Base-by-base conservation (phyloP, 1,284 basidiomycete species). In the Pascua sp. region DNA sequence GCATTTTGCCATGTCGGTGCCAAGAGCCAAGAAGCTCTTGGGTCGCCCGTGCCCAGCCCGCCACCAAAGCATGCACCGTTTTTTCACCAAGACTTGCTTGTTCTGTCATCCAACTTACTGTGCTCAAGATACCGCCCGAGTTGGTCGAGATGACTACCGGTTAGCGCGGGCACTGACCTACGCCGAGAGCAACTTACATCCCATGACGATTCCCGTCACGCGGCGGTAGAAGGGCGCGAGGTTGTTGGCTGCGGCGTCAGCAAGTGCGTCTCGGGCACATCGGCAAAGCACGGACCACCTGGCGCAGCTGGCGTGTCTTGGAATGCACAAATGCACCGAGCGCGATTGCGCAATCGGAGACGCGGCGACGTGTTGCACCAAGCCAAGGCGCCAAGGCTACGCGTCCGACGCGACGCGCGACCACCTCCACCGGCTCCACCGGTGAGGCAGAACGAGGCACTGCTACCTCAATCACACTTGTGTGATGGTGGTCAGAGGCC, bases 181-280 rank as follows among this genome's bases (percentile, higher is more conserved):
- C 7, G 24, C 24, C 24, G 24, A 32, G 24, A 32, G 7, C 24
- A 32, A 32, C 24, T 32, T 7, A 32, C 24, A 50, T 0, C 78
- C 81, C 37, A 84, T 73, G 9, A 83, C 83, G 47, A 86, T 78
- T 18, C 80, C 78, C 0, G 83, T 82, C 4, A 83, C 83, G 44
- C 83, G 79, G 45, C 82, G 77, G 53, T 80, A 77, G 63, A 84
- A 80, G 1, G 83, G 83, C 0, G 81, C 76, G 36, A 82, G 79
- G 70, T 86, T 86, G 69, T 85, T 85, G n/a, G 84, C 56, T 57
- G 44, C 1, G 11, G 9, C 17, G 40, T 51, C 18, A 51, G 48
- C 48, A 2, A n/a, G n/a, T n/a, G n/a, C n/a, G n/a, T 12, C 32
- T 47, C 15, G 2, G 44, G 10, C 18, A 24, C 18, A 45, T 32